These are phyloP conservation scores for Gossypium rotundifolium DNA, from an alignment of 345 rosid genomes.

Conservation along the genomic window DNA sequence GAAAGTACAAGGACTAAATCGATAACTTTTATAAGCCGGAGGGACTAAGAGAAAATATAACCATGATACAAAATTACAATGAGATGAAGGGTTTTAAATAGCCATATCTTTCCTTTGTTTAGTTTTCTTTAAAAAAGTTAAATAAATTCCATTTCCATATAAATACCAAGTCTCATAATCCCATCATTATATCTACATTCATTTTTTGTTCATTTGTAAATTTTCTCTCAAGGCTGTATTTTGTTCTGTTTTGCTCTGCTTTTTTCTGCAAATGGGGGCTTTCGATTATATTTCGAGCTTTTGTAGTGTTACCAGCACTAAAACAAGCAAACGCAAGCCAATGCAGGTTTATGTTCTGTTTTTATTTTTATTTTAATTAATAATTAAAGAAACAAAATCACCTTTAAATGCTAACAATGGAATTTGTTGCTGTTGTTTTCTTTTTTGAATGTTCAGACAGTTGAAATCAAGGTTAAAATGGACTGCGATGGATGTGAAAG, in stretches of 20 bases:
- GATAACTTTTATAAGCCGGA: no score
- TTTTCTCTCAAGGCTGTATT: not conserved
- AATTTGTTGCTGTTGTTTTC: not conserved
- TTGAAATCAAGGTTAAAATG: slow-evolving; percentile 96
- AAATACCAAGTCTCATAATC: not conserved
- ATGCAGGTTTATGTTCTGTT: slow-evolving; percentile 52
- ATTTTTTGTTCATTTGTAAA: not conserved
- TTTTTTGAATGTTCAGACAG: slow-evolving; percentile 44
- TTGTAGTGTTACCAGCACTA: slow-evolving; percentile 52
- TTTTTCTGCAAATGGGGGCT: slow-evolving; percentile 54
- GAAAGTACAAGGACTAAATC: no score
- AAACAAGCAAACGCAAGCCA: slow-evolving; percentile 69
- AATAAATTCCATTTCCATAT: not conserved
- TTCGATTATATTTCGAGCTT: slow-evolving; percentile 81
- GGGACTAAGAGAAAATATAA: no score
- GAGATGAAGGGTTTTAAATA: not conserved
- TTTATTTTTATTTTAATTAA: not conserved
- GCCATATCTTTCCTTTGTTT: not conserved
- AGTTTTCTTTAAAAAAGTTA: not conserved
- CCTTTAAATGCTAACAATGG: not conserved
- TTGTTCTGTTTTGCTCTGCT: not conserved
- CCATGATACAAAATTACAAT: no score
- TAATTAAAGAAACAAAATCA: not conserved
- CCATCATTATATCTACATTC: not conserved
- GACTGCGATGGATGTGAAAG: slow-evolving; percentile 99